Base-by-base conservation (phyloP, 805 yeast genomes). In the Yamadazyma sp. region DNA sequence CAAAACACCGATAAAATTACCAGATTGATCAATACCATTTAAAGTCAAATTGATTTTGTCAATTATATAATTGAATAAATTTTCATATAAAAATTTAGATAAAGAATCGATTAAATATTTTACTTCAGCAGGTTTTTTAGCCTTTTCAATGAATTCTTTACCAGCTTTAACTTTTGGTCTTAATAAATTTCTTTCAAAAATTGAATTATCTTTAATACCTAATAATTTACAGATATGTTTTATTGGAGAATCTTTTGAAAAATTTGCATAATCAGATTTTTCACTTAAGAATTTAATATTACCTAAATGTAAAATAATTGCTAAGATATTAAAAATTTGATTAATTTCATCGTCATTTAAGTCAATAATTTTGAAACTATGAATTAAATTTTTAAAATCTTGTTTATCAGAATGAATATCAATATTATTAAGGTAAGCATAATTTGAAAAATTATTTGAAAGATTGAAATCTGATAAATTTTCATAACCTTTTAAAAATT, bases 111-210 rank as follows among this genome's bases (percentile, higher is more conserved):
- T 67, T 12, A 93, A 73, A 48, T 77, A 78, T 44, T 78, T 80
- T 1, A 91, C 95, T 53, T 93, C 97, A 0, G 73, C 57, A 0
- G 95, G 80, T 30, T 80, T 80, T 48, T 84, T 77, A 22, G 89
- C 78, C 53, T 87, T 95, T 14, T 78, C 74, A 24, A 93, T 87
- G 59, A 74, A 72, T 55, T 93, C 98, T 45, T 78, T 73, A 2
- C 98, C 98, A 4, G 97, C 96, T 53, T 80, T 86, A 8, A 89
- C 95, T 50, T 78, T 82, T 4, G 97, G 97, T 24, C 76, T 74
- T 22, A 88, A 56, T 8, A 93, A 65, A 27, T 76, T 77, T 39
- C 68, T 70, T 44, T 84, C 76, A 38, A 68, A 65, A 3, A 70
- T 76, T 1, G 69, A 58, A 17, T 60, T 55, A 3, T 68, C 59